These are phyloP conservation scores for Simmondsia chinensis DNA, from an alignment of 148 eudicot species.

Conservation along the genomic window DNA sequence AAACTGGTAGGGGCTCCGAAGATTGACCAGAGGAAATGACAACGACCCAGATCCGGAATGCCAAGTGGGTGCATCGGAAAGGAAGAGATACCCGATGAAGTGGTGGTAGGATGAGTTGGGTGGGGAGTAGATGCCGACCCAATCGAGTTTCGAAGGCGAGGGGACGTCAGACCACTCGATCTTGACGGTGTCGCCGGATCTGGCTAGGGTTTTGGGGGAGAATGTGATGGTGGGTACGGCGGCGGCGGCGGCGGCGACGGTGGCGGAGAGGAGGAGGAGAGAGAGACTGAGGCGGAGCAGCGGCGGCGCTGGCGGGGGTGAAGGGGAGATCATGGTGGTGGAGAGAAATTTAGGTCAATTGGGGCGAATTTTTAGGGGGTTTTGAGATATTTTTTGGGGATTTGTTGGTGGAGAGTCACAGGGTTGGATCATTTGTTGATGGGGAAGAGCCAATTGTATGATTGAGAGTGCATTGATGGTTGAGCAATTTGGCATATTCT, in stretches of 20 bases:
- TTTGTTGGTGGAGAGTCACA: too few relatives aligned
- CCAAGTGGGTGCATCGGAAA: slow-evolving; percentile 36
- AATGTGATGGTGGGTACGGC: slow-evolving; percentile 24
- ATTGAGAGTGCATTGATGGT: too few relatives aligned
- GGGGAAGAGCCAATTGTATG: too few relatives aligned
- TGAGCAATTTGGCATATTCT: too few relatives aligned
- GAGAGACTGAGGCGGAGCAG: neutral
- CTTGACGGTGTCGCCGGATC: slow-evolving; percentile 54
- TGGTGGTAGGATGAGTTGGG: slow-evolving; percentile 33
- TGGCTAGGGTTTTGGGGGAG: slow-evolving; percentile 30
- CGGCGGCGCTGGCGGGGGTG: neutral
- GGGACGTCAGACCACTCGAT: slow-evolving; percentile 55
- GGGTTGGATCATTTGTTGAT: too few relatives aligned
- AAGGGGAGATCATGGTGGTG: slow-evolving; percentile 5
- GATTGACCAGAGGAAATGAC: slow-evolving; percentile 54
- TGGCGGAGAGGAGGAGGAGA: slow-evolving; percentile 2
- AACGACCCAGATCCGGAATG: slow-evolving; percentile 74
- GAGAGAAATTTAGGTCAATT: too few relatives aligned
- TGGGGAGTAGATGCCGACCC: slow-evolving; percentile 87
- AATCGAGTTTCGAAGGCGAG: slow-evolving; percentile 65
- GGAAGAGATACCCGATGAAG: slow-evolving; percentile 80
- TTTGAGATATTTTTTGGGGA: too few relatives aligned
- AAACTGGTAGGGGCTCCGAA: slow-evolving; percentile 65
- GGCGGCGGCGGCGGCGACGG: slow-evolving; percentile 5
- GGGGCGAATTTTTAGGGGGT: too few relatives aligned